Evolutionary conservation across 345 rosid genomes (phyloP), one percentile per base, ranked within the genome.

Genomic region (Jatropha curcas): DNA sequence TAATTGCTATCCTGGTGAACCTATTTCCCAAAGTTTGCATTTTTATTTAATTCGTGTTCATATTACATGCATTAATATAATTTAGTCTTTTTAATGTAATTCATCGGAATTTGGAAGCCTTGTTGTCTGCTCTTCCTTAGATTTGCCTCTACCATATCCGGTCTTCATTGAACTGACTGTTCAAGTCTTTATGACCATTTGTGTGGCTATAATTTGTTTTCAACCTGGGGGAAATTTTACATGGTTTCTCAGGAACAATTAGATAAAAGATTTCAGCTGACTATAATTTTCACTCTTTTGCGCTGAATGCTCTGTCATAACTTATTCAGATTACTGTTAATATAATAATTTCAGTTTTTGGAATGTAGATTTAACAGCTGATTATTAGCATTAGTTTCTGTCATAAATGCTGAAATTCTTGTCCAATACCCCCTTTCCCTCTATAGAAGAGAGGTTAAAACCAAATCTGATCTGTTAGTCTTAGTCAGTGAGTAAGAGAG

Each of bases 101-200:
- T 28, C 41, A 70, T 53, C 7, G 37, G 37, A 67, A 53, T 27
- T 53, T 12, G 37, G 37, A 67, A 53, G 58, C 58, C 37, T 58
- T 30, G 24, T 12, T 53, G 8, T 53, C 52, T 48, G 52, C 52
- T 39, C 10, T 77, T 67, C 28, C 7, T 51, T 25, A 17, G 41
- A 48, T 56, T 68, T 61, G 67, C 48, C 24, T 68, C 41, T 11
- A 53, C 22, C 13, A 37, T 28, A 34, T 33, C 27, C n/a, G 31
- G 22, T 51, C 55, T 55, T 55, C 30, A 55, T 2, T 55, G 59
- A 25, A 55, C 30, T n/a, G 25, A n/a, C n/a, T n/a, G n/a, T n/a
- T 55, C 7, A 2, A 22, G 28, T 55, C 30, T 24, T 24, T 55
- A 22, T n/a, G 30, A 22, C 13, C 1, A 25, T 7, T 55, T 55